Evolutionary conservation across 2,329 filamentous ascomycete species (phyloP).

Genomic region (Chrysoporthe deuterocubensis): DNA sequence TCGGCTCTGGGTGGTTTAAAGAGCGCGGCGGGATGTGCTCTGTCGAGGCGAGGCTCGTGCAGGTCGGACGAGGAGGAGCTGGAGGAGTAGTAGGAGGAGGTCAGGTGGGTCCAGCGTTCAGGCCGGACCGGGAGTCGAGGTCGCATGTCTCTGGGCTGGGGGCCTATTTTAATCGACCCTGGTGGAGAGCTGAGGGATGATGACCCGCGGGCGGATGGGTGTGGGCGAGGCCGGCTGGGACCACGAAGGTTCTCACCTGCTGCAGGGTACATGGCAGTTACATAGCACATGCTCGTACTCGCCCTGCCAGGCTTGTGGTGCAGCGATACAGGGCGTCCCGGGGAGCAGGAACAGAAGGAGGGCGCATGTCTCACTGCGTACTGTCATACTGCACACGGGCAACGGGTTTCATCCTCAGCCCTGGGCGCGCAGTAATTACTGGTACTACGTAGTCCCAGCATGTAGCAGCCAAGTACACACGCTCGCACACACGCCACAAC

Average conservation of each 20-base stretch:
- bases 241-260: slow-evolving; percentile 8
- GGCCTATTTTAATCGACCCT: slow-evolving; percentile 10
- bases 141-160: neutral
- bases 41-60: no score
- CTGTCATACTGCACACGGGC: neutral
- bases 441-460: no score
- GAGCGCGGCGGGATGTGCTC: no score
- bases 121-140: neutral
- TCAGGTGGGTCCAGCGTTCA: neutral
- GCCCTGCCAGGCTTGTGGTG: neutral
- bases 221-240: neutral
- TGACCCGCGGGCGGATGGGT: neutral
- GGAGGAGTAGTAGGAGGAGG: neutral
- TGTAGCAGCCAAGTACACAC: no score
- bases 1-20: neutral
- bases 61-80: neutral
- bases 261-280: neutral
- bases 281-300: no score
- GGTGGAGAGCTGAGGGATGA: slow-evolving; percentile 1
- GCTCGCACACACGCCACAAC: neutral
- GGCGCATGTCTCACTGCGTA: neutral
- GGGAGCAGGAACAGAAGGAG: neutral
- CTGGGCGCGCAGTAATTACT: neutral
- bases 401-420: neutral
- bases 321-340: neutral